These are phyloP conservation scores for Auxenochlorella pyrenoidosa DNA, from an alignment of 139 green algal species.

Conservation along the genomic window DNA sequence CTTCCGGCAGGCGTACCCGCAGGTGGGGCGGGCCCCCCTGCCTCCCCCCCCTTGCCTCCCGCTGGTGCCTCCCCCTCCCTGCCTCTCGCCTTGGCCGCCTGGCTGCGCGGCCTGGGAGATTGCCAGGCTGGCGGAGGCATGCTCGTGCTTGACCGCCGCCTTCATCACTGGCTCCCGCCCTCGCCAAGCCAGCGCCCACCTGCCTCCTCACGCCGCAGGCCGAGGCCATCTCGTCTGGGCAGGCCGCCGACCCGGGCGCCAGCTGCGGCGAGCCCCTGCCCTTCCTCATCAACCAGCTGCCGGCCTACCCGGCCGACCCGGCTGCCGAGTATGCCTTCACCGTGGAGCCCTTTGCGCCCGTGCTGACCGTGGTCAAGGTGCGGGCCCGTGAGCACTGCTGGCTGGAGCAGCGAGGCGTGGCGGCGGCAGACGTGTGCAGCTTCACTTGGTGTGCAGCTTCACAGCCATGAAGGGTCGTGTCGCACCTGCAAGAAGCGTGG, in stretches of 20 bases:
- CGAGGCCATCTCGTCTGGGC: conserved; percentile 7
- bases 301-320: conserved; percentile 31
- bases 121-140: too few species aligned
- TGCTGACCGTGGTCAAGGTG: conserved; percentile 47
- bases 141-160: too few species aligned
- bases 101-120: too few species aligned
- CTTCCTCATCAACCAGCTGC: conserved; percentile 50
- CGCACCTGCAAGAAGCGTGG: too few species aligned
- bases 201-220: background rate
- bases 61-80: too few species aligned
- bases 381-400: background rate
- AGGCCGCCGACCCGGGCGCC: background rate
- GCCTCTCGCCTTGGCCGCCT: too few species aligned
- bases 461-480: too few species aligned
- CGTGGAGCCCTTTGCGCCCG: conserved; percentile 59
- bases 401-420: too few species aligned
- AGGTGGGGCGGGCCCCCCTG: background rate
- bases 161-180: background rate
- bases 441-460: too few species aligned
- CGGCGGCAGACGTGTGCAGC: too few species aligned
- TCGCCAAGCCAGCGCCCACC: background rate
- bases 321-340: conserved; percentile 47
- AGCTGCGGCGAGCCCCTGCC: conserved; percentile 41
- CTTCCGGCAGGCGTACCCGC: conserved; percentile 45
- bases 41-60: too few species aligned